Evolutionary conservation across 2,329 filamentous ascomycete species (phyloP), one percentile per base, ranked within the genome.

Genomic region (Leptographium radiaticola): DNA sequence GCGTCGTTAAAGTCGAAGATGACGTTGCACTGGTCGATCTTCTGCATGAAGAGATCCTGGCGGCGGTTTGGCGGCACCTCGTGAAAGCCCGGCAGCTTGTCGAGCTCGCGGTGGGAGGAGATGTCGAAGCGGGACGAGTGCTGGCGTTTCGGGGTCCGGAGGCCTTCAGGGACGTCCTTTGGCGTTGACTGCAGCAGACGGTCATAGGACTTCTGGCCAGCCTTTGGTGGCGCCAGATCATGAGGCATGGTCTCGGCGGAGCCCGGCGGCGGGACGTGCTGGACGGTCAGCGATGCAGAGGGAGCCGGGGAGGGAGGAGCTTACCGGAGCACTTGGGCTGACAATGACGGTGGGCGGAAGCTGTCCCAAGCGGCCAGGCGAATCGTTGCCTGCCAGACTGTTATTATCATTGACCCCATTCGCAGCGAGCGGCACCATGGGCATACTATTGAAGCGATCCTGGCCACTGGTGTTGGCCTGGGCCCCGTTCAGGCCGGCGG

Each of bases 1-100:
- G 91, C 89, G 70, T 98, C 93, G 67, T 97, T 98, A 74, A 98
- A 98, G 72, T 98, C 93, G 67, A 98, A 98, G 64, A 98, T 98
- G 74, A 98, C 94, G 67, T 98, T 98, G 75, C 93, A 98, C 69
- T 98, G 93, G 64, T 97, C 93, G 62, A 98, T 93, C 77, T 98
- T 98, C 67, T 97, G 90, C 90, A 98, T 96, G 71, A 98, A 98
- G 18, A 98, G 80, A 62, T 97, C 91, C 71, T 96, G 90, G 58
- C 93, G 83, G 59, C 91, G 83, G 67, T 95, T 95, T 16, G 93
- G 93, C 12, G 91, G 87, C 31, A 97, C 93, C 70, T 98, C 93
- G 65, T 98, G 93, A 70, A 98, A 98, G 39, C 93, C 93, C 1
- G 93, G 91, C 30, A 98, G 76, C 72, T 98, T 98, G 69, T 98